Percentiles rank a stretch among this genome's conserved stretches.
Evolutionary conservation across 1,284 basidiomycete species (phyloP).

Genomic region (Apiotrichum laibachii): DNA sequence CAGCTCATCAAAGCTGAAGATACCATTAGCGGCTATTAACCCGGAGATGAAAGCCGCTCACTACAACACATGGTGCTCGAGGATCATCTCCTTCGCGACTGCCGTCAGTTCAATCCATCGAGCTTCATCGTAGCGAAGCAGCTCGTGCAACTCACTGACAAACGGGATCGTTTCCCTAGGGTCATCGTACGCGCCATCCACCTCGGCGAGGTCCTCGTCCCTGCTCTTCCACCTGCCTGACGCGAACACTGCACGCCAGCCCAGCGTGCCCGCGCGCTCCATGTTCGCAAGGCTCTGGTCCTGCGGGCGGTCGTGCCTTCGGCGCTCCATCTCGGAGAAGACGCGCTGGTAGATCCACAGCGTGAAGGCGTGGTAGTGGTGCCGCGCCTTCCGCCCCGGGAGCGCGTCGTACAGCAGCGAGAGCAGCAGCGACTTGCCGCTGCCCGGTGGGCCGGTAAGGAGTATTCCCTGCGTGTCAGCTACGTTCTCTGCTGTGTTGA

Average conservation of each 20-base stretch:
- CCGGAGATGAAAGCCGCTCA: slow-evolving; percentile 36
- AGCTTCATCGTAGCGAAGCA: neutral
- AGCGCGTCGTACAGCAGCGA: slow-evolving; percentile 64
- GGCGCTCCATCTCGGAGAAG: slow-evolving; percentile 48
- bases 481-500: too few relatives aligned
- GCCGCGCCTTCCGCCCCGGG: slow-evolving; percentile 62
- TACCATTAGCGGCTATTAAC: slow-evolving; percentile 55
- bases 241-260: slow-evolving; percentile 52
- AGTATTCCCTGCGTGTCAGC: slow-evolving; percentile 50
- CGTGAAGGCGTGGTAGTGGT: slow-evolving; percentile 67
- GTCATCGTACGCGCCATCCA: slow-evolving; percentile 25
- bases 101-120: slow-evolving; percentile 24
- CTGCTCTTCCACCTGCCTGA: slow-evolving; percentile 49
- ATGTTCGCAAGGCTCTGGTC: slow-evolving; percentile 49
- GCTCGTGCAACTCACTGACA: slow-evolving; percentile 36
- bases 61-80: slow-evolving; percentile 53
- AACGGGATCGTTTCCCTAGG: slow-evolving; percentile 49
- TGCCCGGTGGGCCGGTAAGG: slow-evolving; percentile 57
- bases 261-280: slow-evolving; percentile 39
- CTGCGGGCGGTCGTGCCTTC: slow-evolving; percentile 17
- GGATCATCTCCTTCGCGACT: slow-evolving; percentile 51
- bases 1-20: slow-evolving; percentile 63
- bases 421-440: slow-evolving; percentile 62
- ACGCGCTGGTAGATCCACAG: slow-evolving; percentile 64
- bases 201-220: slow-evolving; percentile 23